phyloP scores from a whole-genome alignment of 495 filamentous ascomycete species.

The Staphylotrichum tortipilum region DNA sequence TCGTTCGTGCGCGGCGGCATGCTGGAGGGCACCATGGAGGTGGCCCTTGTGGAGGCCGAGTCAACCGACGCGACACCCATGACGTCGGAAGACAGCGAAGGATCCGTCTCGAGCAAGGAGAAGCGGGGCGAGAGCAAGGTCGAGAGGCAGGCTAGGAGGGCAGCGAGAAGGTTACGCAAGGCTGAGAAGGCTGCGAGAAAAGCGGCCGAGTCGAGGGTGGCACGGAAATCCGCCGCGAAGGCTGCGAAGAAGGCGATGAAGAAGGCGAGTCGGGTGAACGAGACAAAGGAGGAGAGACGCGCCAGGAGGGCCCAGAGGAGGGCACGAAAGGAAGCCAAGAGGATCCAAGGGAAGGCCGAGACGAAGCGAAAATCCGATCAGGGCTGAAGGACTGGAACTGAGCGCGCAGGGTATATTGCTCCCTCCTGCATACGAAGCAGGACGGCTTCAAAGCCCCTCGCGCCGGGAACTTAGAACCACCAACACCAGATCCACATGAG shows the following conservation, averaged over 20 bases:
- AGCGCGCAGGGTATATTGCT: neutral
- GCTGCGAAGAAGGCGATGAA: slow-evolving; percentile 18
- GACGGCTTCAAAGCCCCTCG: neutral
- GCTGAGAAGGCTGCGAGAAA: slow-evolving; percentile 11
- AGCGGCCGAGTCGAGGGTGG: too few relatives aligned
- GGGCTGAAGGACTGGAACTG: slow-evolving; percentile 4
- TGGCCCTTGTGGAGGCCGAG: slow-evolving; percentile 6
- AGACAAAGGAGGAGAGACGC: slow-evolving; percentile 34
- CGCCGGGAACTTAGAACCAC: neutral
- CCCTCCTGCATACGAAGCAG: neutral
- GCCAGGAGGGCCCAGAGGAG: slow-evolving; percentile 36
- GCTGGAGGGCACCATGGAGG: slow-evolving; percentile 51
- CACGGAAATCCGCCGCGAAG: slow-evolving; percentile 12
- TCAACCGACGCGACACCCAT: slow-evolving; percentile 10
- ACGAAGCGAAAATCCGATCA: neutral
- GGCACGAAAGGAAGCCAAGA: slow-evolving; percentile 37
- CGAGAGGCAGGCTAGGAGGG: slow-evolving; percentile 29
- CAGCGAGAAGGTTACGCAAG: slow-evolving; percentile 24
- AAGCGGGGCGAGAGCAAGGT: slow-evolving; percentile 30
- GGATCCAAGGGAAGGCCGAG: slow-evolving; percentile 10
- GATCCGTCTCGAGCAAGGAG: neutral
- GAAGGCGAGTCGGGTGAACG: slow-evolving; percentile 16
- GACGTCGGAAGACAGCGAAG: slow-evolving; percentile 11
- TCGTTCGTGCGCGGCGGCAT: slow-evolving; percentile 70
- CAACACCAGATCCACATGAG: neutral